These are phyloP conservation scores for Cercospora janseana DNA, from an alignment of 2,329 filamentous ascomycete genomes.

Conservation along the genomic window DNA sequence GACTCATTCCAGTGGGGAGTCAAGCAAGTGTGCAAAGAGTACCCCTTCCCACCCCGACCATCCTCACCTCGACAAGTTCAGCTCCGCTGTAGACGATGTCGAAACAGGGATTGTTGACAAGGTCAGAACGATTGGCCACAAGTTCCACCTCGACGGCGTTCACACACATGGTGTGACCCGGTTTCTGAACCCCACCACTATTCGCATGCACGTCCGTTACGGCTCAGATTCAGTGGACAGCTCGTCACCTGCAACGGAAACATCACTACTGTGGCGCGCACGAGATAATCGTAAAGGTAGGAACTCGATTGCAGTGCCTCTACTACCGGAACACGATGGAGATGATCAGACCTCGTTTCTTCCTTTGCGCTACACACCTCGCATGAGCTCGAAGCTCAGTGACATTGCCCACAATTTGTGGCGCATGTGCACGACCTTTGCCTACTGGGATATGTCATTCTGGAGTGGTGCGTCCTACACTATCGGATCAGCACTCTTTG, in stretches of 20 bases:
- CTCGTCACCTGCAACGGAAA: slow-evolving; percentile 11
- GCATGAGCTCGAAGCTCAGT: slow-evolving; percentile 13
- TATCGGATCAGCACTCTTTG: slow-evolving; percentile 32
- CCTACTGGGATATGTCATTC: slow-evolving; percentile 36
- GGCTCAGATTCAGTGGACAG: slow-evolving; percentile 14
- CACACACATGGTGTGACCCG: slow-evolving; percentile 18
- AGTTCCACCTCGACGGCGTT: slow-evolving; percentile 18
- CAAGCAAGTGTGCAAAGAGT: slow-evolving; percentile 4
- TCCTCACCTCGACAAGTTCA: slow-evolving; percentile 19
- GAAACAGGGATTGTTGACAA: slow-evolving; percentile 21
- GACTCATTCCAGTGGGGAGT: neutral
- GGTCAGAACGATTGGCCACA: slow-evolving; percentile 15
- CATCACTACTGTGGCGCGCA: slow-evolving; percentile 27
- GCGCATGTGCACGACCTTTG: slow-evolving; percentile 31
- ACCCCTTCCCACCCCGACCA: neutral
- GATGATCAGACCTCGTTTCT: slow-evolving; percentile 15
- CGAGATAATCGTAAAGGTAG: slow-evolving; percentile 31
- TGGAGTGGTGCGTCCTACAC: slow-evolving; percentile 33
- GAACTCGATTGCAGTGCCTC: slow-evolving; percentile 27
- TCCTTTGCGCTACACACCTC: slow-evolving; percentile 21
- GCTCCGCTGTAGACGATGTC: slow-evolving; percentile 18
- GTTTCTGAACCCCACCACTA: slow-evolving; percentile 24
- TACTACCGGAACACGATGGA: slow-evolving; percentile 8
- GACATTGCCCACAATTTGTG: slow-evolving; percentile 19
- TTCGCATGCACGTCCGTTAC: slow-evolving; percentile 22